Conservation (phyloP, 192 early-diverging fungal genomes). For the Tieghemiomyces parasiticus region DNA sequence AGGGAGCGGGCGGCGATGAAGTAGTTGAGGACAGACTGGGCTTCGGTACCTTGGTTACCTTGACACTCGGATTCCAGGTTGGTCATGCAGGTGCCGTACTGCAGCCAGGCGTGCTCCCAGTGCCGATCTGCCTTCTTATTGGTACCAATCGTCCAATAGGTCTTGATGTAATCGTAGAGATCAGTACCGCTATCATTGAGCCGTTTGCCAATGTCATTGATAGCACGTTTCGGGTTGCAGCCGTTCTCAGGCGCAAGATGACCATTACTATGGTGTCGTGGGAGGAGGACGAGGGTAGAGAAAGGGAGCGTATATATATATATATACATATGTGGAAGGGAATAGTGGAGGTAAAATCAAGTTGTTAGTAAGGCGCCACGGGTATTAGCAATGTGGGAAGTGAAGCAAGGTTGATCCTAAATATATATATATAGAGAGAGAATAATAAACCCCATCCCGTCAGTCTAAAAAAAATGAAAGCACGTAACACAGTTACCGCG, state of each 20-base stretch:
- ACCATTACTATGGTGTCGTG: not conserved
- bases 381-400: not conserved
- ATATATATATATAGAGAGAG: not conserved
- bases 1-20: not conserved
- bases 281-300: not conserved
- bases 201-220: not conserved
- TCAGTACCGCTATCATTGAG: not conserved
- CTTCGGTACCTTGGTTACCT: not conserved
- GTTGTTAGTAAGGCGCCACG: no score
- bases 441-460: not conserved
- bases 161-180: not conserved
- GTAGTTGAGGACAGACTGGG: not conserved
- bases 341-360: not conserved
- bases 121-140: not conserved
- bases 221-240: not conserved
- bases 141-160: not conserved
- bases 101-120: slow-evolving; percentile 4
- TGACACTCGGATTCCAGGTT: not conserved
- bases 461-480: not conserved
- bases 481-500: not conserved
- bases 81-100: slow-evolving; percentile 3
- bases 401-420: not conserved
- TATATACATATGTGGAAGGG: not conserved
- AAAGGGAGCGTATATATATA: not conserved
- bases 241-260: not conserved